A percentile compares a stretch with the other conserved stretches of the same genome.
phyloP scores from a whole-genome alignment of 352 stramenopile genomes.

The Pythium sp. region DNA sequence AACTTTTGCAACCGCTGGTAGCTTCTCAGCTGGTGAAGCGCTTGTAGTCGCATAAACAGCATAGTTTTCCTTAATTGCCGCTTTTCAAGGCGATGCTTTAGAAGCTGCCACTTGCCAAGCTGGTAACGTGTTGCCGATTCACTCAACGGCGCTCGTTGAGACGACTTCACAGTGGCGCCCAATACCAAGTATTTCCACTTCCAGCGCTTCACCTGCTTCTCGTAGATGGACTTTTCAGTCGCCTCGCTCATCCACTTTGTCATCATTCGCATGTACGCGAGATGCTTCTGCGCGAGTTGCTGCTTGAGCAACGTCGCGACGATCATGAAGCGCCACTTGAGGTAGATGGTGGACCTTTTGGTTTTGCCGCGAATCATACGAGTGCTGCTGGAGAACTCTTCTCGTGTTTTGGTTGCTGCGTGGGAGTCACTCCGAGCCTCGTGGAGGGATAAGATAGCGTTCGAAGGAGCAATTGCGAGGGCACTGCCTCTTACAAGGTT shows the following conservation, averaged over 20 bases:
- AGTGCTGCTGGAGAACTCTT: not conserved
- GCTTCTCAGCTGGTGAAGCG: not conserved
- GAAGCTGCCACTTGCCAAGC: constrained; percentile 20
- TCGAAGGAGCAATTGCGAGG: not conserved
- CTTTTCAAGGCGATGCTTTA: constrained; percentile 20
- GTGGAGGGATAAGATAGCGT: not conserved
- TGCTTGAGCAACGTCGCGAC: not conserved
- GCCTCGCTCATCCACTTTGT: constrained; percentile 9
- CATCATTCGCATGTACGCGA: constrained; percentile 20
- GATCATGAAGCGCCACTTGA: constrained; percentile 15
- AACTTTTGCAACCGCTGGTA: constrained; percentile 1
- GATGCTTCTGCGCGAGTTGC: constrained; percentile 19
- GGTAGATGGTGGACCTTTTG: not conserved
- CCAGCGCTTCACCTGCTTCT: constrained; percentile 19
- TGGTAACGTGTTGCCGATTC: not conserved
- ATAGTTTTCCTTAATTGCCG: constrained; percentile 17
- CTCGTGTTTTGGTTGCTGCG: not conserved
- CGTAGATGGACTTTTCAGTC: not conserved
- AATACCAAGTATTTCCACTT: constrained; percentile 34
- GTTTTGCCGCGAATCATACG: not conserved
- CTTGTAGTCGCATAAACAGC: constrained; percentile 12
- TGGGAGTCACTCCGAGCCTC: not conserved
- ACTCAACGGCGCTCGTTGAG: not conserved
- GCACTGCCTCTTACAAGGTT: not conserved
- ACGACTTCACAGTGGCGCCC: constrained; percentile 10